Percentiles rank a stretch among this genome's conserved stretches.
These are phyloP conservation scores for Leucaena leucocephala DNA, from an alignment of 306 rosid genomes.

Conservation along the genomic window DNA sequence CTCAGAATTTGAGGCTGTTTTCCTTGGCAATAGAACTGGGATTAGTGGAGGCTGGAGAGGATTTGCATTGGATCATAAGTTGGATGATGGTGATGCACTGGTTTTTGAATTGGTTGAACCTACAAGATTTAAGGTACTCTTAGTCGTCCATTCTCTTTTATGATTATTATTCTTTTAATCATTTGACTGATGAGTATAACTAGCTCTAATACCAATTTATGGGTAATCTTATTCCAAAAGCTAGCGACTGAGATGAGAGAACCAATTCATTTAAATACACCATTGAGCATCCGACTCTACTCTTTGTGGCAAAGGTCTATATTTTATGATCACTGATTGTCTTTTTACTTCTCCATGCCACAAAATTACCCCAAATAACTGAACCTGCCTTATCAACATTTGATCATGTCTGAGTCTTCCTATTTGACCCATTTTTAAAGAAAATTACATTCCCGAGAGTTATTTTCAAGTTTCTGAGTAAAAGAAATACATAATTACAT, in stretches of 20 bases:
- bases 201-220: too few relatives aligned
- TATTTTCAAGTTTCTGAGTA: too few relatives aligned
- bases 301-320: neutral
- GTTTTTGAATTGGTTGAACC: slow-evolving; percentile 68
- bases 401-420: neutral
- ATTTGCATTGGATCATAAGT: slow-evolving; percentile 77
- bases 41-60: slow-evolving; percentile 89
- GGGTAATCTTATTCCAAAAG: too few relatives aligned
- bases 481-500: neutral
- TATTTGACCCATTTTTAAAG: neutral
- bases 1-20: slow-evolving; percentile 52
- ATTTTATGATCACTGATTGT: neutral
- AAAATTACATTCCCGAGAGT: neutral
- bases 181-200: neutral
- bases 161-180: slow-evolving; percentile 14
- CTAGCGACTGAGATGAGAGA: too few relatives aligned
- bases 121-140: slow-evolving; percentile 62
- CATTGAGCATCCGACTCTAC: too few relatives aligned
- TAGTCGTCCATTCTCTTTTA: neutral
- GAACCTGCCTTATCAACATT: neutral
- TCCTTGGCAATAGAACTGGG: slow-evolving; percentile 61
- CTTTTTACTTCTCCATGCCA: neutral
- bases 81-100: slow-evolving; percentile 84
- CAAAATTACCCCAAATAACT: neutral
- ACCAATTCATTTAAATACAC: too few relatives aligned